A percentile compares a stretch with the other conserved stretches of the same genome.
phyloP scores from a whole-genome alignment of 2,329 filamentous ascomycete genomes.

The Colletotrichum liriopes region DNA sequence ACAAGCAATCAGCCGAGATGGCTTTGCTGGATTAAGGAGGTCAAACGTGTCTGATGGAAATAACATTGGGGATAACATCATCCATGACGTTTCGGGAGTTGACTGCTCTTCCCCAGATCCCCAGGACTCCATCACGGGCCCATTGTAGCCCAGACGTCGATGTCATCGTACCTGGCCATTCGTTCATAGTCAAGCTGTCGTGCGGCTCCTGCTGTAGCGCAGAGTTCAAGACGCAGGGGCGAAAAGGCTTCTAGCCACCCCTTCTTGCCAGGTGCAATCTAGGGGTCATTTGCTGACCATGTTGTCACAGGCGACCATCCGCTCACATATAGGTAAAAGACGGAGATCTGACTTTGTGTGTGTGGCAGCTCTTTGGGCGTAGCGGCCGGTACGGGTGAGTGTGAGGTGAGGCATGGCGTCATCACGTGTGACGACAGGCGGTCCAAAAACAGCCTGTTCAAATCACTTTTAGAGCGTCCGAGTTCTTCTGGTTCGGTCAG shows the following conservation, averaged over 20 bases:
- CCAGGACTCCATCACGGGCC: conserved; percentile 13
- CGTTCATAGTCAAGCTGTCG: conserved; percentile 18
- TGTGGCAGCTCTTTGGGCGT: conserved; percentile 27
- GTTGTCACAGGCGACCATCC: conserved; percentile 27
- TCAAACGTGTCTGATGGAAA: not conserved
- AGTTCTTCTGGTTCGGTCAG: conserved; percentile 23
- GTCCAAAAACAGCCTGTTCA: conserved; percentile 17
- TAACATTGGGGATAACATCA: conserved; percentile 22
- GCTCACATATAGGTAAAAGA: not conserved
- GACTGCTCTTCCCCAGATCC: conserved; percentile 15
- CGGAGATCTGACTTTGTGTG: conserved; percentile 16
- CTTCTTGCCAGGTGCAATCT: not conserved
- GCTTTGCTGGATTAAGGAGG: not conserved
- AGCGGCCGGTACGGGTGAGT: conserved; percentile 24
- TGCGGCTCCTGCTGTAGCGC: conserved; percentile 11
- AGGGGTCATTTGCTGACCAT: conserved; percentile 28
- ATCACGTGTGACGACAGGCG: conserved; percentile 40
- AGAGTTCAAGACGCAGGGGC: conserved; percentile 25
- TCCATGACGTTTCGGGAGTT: conserved; percentile 34
- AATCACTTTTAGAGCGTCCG: conserved; percentile 3
- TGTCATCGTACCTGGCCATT: conserved; percentile 31
- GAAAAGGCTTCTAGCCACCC: not conserved
- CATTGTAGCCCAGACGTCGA: conserved; percentile 20
- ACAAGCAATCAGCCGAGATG: not conserved
- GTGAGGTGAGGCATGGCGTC: conserved; percentile 42